Base-by-base conservation (phyloP, 1,284 basidiomycete genomes). In the Hypsizygus ulmarius region DNA sequence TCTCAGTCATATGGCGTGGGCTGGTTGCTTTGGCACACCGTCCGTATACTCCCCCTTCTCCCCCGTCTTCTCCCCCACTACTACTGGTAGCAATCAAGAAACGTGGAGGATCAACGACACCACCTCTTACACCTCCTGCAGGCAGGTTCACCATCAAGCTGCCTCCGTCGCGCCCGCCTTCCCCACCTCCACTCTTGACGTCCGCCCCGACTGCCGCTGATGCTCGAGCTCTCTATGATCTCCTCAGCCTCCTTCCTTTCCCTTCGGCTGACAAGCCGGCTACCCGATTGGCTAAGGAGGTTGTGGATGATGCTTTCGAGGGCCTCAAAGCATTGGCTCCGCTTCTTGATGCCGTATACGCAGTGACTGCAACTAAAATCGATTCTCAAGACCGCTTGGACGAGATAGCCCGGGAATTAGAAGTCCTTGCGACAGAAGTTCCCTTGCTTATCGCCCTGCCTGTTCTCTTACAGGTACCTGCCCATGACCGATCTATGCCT, bases 261-360 rank as follows among this genome's bases (percentile, higher is more conserved):
- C 87, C 87, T n/a, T 64, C 59, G 4, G 66, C 65, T 15, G 70
- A 73, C 39, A 74, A 71, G 34, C 68, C 69, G 52, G 61, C 66
- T 9, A 73, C 73, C 5, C 69, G 67, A 25, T 64, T 87, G 14
- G 87, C 88, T 9, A 71, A 74, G 18, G 88, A 90, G 60, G 88
- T 84, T 2, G 86, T 90, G 3, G 80, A 85, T 40, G 88, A 90
- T 59, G 88, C 84, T 0, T 82, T 84, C 57, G 77, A 77, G 45
- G 81, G 81, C 6, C 67, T 90, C 21, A 68, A 72, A 53, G 74
- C 79, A 14, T 65, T 90, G 15, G 69, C 69, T 9, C 69, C 73
- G 10, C 69, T 88, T 19, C 67, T 87, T n/a, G 79, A 84, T 51
- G 69, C 71, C 9, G 68, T 73, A 14, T 69, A 73, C 42, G 53